phyloP scores from a whole-genome alignment of 106 monocot species.

The Dioscorea dumetorum region DNA sequence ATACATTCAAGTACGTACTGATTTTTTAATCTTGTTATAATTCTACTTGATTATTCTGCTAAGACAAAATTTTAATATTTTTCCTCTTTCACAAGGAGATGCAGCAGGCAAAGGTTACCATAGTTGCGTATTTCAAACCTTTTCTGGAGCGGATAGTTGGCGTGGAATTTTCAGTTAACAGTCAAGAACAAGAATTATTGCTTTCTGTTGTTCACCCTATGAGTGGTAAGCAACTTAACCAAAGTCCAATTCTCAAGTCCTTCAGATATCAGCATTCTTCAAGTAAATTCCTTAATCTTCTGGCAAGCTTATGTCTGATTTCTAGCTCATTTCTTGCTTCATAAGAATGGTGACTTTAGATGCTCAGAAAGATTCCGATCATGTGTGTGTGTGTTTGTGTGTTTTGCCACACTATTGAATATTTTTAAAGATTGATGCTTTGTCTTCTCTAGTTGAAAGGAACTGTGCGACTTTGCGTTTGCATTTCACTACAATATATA shows the following conservation, averaged over 20 bases:
- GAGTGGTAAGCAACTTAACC: conserved; percentile 40
- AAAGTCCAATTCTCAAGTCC: not conserved
- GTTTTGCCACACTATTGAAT: too few relatives aligned
- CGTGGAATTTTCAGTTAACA: conserved; percentile 45
- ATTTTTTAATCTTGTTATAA: not conserved
- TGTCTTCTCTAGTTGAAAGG: too few relatives aligned
- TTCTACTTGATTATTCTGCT: not conserved
- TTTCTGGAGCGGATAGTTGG: conserved; percentile 56
- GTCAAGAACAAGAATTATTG: conserved; percentile 22
- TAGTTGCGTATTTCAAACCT: conserved; percentile 37
- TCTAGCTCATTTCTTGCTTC: too few relatives aligned
- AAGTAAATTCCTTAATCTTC: too few relatives aligned
- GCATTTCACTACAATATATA: too few relatives aligned
- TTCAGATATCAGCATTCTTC: not conserved
- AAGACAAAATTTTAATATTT: not conserved
- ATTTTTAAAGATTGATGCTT: too few relatives aligned
- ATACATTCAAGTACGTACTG: conserved; percentile 19
- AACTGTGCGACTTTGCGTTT: too few relatives aligned
- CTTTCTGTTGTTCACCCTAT: conserved; percentile 45
- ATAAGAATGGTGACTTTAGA: too few relatives aligned
- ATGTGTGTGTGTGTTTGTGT: too few relatives aligned
- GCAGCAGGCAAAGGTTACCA: conserved; percentile 6
- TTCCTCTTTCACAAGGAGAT: conserved; percentile 11
- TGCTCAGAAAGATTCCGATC: too few relatives aligned
- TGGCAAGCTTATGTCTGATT: too few relatives aligned